Evolutionary conservation across 2,329 filamentous ascomycete species (phyloP).

Genomic region (Sphaerostilbella broomeana): DNA sequence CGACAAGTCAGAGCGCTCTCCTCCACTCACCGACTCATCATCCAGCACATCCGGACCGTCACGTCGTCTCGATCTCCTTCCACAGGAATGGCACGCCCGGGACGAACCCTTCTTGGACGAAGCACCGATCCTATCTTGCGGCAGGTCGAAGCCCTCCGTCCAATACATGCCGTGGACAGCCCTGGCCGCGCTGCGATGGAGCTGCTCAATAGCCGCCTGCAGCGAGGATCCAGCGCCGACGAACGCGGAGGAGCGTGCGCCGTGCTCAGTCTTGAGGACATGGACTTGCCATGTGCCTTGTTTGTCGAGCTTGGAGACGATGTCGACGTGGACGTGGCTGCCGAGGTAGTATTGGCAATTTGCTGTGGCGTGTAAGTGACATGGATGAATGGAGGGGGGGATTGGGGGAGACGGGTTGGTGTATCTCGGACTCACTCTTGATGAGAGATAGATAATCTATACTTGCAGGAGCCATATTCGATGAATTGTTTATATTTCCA

Average conservation of each 20-base stretch:
- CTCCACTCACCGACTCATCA: neutral
- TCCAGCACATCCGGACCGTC: no score
- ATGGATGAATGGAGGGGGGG: slow-evolving; percentile 1
- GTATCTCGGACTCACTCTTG: no score
- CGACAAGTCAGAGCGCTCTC: neutral
- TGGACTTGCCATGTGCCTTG: slow-evolving; percentile 21
- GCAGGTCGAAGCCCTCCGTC: slow-evolving; percentile 28
- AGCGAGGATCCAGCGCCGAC: slow-evolving; percentile 25
- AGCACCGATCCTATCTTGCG: slow-evolving; percentile 4
- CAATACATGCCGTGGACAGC: slow-evolving; percentile 26
- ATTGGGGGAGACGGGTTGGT: neutral
- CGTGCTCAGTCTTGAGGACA: slow-evolving; percentile 21
- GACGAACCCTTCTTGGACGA: neutral
- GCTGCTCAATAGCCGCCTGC: slow-evolving; percentile 28
- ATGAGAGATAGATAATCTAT: no score
- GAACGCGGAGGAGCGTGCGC: slow-evolving; percentile 24
- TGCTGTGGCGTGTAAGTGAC: slow-evolving; percentile 15
- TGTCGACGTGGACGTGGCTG: slow-evolving; percentile 17
- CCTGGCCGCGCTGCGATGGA: slow-evolving; percentile 34
- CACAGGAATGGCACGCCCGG: neutral
- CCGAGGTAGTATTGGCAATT: slow-evolving; percentile 24
- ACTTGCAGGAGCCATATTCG: no score
- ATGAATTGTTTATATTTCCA: no score
- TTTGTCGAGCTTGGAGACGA: slow-evolving; percentile 20
- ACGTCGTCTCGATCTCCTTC: neutral